These are phyloP conservation scores for Astrocystis sublimbata DNA, from an alignment of 495 filamentous ascomycete genomes.

Conservation along the genomic window DNA sequence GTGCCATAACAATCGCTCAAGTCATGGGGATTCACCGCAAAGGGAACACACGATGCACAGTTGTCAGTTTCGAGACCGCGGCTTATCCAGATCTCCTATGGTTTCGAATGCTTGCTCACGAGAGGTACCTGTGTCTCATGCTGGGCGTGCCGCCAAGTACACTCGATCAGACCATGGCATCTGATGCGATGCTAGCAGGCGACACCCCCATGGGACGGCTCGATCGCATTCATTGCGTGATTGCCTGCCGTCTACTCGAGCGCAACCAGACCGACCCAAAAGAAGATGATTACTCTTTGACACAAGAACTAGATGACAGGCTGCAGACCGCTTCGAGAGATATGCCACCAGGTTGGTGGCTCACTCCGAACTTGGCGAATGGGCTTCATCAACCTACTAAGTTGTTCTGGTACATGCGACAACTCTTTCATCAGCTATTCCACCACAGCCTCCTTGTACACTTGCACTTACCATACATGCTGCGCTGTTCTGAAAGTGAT, in stretches of 20 bases:
- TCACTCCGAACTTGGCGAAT: constrained; percentile 26
- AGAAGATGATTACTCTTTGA: constrained; percentile 22
- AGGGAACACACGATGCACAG: constrained; percentile 20
- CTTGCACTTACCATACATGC: constrained; percentile 26
- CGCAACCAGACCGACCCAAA: constrained; percentile 31
- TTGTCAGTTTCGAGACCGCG: constrained; percentile 15
- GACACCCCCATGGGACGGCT: constrained; percentile 30
- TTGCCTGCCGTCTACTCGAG: constrained; percentile 34
- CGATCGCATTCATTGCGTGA: constrained; percentile 34
- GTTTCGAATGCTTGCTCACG: constrained; percentile 36
- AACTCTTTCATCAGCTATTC: constrained; percentile 21
- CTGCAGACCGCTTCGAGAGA: constrained; percentile 24
- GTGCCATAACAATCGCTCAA: constrained; percentile 45
- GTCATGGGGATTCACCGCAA: constrained; percentile 47
- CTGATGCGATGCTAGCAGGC: constrained; percentile 14
- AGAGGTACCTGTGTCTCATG: constrained; percentile 34
- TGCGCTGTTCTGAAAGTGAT: neutral
- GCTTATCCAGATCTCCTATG: constrained; percentile 32
- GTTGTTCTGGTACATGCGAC: constrained; percentile 24
- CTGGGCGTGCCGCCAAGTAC: constrained; percentile 34
- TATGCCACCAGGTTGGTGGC: constrained; percentile 33
- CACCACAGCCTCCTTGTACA: constrained; percentile 24
- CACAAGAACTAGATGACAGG: constrained; percentile 28
- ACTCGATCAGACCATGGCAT: constrained; percentile 25
- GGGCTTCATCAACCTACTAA: constrained; percentile 1